Conservation (phyloP, 176 grass and related monocot species). For the Alloteropsis semialata region DNA sequence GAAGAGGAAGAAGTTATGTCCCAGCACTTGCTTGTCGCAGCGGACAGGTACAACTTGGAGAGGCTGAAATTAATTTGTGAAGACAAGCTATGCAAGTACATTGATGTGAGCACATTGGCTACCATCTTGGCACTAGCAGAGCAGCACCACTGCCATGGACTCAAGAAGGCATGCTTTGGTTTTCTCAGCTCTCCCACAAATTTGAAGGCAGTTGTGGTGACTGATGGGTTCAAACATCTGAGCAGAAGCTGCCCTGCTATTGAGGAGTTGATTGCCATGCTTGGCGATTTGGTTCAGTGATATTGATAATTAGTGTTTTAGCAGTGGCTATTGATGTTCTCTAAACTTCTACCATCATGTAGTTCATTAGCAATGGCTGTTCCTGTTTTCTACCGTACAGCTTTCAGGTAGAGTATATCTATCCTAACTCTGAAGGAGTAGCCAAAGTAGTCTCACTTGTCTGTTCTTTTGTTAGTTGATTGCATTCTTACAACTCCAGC, state of each 20-base stretch:
- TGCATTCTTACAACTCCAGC: too few relatives aligned
- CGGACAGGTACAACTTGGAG: constrained; percentile 14
- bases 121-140: constrained; percentile 19
- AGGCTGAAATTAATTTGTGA: constrained; percentile 16
- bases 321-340: too few relatives aligned
- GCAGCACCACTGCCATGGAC: constrained; percentile 35
- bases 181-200: constrained; percentile 18
- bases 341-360: too few relatives aligned
- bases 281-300: too few relatives aligned
- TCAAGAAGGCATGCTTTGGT: constrained; percentile 28
- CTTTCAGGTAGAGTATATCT: too few relatives aligned
- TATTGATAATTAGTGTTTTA: too few relatives aligned
- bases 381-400: too few relatives aligned
- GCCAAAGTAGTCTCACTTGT: too few relatives aligned
- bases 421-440: too few relatives aligned
- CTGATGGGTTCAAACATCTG: background rate
- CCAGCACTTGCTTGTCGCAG: background rate
- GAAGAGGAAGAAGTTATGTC: background rate
- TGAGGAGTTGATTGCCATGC: background rate
- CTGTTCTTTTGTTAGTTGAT: too few relatives aligned
- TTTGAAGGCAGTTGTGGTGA: background rate
- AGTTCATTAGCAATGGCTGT: too few relatives aligned
- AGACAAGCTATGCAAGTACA: constrained; percentile 13
- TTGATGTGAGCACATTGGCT: constrained; percentile 10
- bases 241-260: background rate